Conservation (phyloP, 2,329 filamentous ascomycete species). For the Blumeriella jaapii region DNA sequence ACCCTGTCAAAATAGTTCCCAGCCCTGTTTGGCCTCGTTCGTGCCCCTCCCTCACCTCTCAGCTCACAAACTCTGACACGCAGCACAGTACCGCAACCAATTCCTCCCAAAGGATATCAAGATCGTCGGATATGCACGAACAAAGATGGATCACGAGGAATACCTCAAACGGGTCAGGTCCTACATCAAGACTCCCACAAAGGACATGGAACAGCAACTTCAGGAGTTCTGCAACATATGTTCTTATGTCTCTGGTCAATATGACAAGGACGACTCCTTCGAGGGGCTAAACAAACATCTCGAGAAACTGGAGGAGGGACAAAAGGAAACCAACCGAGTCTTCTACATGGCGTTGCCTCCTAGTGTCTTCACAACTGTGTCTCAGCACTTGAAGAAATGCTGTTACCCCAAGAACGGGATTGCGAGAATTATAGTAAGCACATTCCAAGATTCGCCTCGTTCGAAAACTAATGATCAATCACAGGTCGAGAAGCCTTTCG, state of each 20-base stretch:
- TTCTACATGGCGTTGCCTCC: slow-evolving; percentile 99
- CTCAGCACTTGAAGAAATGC: slow-evolving; percentile 92
- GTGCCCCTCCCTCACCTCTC: slow-evolving; percentile 30
- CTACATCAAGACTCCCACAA: slow-evolving; percentile 97
- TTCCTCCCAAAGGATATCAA: slow-evolving; percentile 94
- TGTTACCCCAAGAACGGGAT: slow-evolving; percentile 90
- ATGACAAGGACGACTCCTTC: slow-evolving; percentile 95
- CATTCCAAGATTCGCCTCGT: neutral
- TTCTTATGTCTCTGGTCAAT: slow-evolving; percentile 93
- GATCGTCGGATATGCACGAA: slow-evolving; percentile 97
- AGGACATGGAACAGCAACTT: slow-evolving; percentile 92
- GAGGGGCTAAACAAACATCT: slow-evolving; percentile 74
- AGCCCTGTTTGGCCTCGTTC: slow-evolving; percentile 90
- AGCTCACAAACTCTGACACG: slow-evolving; percentile 12
- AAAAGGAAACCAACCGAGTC: slow-evolving; percentile 75
- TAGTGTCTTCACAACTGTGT: slow-evolving; percentile 95
- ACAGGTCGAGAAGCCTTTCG: slow-evolving; percentile 97
- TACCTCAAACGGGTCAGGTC: slow-evolving; percentile 90
- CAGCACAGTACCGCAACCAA: slow-evolving; percentile 81
- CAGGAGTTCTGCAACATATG: slow-evolving; percentile 81
- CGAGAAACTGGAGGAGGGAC: slow-evolving; percentile 70
- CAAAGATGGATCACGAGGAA: slow-evolving; percentile 97
- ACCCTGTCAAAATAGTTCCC: slow-evolving; percentile 58
- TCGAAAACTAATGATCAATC: slow-evolving; percentile 17
- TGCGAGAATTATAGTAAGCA: slow-evolving; percentile 79